phyloP scores from a whole-genome alignment of 768 basidiomycete species.

The Hericium coralloides region DNA sequence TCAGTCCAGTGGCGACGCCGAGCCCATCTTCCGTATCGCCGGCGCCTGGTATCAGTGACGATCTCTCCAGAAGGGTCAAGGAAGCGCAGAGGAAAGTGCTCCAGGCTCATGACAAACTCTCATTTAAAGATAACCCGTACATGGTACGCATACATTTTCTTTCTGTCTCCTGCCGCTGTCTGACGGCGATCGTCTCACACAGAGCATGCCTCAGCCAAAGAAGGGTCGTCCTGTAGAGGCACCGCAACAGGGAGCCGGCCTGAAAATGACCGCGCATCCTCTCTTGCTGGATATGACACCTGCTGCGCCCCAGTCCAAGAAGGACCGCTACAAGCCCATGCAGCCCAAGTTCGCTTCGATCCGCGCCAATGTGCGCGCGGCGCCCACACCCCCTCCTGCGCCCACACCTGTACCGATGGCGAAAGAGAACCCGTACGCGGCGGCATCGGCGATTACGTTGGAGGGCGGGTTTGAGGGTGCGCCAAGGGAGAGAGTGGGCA shows the following conservation, averaged over 20 bases:
- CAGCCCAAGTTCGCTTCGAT: slow-evolving; percentile 98
- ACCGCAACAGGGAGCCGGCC: slow-evolving; percentile 69
- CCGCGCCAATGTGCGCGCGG: slow-evolving; percentile 79
- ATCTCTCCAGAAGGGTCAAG: slow-evolving; percentile 62
- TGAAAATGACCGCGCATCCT: slow-evolving; percentile 90
- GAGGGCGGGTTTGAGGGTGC: slow-evolving; percentile 66
- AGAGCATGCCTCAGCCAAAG: slow-evolving; percentile 49
- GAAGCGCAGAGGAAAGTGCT: slow-evolving; percentile 84
- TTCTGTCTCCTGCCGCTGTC: neutral
- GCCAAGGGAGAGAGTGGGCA: slow-evolving; percentile 60
- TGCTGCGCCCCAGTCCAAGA: slow-evolving; percentile 59
- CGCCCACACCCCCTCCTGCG: slow-evolving; percentile 48
- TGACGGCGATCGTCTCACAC: neutral
- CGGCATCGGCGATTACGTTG: slow-evolving; percentile 30
- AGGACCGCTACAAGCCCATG: slow-evolving; percentile 96
- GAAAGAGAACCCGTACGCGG: slow-evolving; percentile 73
- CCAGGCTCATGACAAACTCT: slow-evolving; percentile 69
- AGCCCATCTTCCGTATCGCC: slow-evolving; percentile 14
- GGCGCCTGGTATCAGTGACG: slow-evolving; percentile 36
- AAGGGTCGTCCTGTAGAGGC: slow-evolving; percentile 48
- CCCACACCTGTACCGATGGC: slow-evolving; percentile 26
- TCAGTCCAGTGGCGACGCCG: slow-evolving; percentile 18
- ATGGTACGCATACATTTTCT: slow-evolving; percentile 41
- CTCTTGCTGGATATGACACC: slow-evolving; percentile 65
- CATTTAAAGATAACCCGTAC: slow-evolving; percentile 80